A percentile compares a stretch with the other conserved stretches of the same genome.
phyloP scores from a whole-genome alignment of 768 basidiomycete genomes.

The Obba rivulosa region DNA sequence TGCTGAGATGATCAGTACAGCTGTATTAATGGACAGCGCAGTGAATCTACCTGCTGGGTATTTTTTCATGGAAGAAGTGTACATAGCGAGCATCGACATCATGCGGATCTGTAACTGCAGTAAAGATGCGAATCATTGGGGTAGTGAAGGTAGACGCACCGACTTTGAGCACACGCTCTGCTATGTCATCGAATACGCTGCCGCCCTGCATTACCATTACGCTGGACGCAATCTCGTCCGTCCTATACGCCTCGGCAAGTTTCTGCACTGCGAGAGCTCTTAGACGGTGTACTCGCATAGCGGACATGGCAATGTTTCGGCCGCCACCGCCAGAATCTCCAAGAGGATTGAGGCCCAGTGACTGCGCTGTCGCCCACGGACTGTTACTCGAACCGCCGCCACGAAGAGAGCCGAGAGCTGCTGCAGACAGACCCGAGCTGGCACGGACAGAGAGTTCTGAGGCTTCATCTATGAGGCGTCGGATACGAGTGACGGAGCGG shows the following conservation, averaged over 20 bases:
- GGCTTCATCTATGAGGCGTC: conserved; percentile 83
- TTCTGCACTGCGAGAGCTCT: conserved; percentile 82
- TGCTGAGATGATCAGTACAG: conserved; percentile 15
- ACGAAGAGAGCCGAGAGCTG: conserved; percentile 65
- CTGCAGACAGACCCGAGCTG: conserved; percentile 74
- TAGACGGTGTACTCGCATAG: conserved; percentile 76
- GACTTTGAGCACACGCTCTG: conserved; percentile 74
- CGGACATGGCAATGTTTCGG: conserved; percentile 77
- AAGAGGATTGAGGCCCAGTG: conserved; percentile 55
- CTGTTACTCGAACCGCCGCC: conserved; percentile 35
- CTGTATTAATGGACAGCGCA: conserved; percentile 4
- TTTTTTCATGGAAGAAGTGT: conserved; percentile 93
- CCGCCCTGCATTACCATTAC: conserved; percentile 96
- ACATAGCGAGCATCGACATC: conserved; percentile 83
- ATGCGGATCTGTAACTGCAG: conserved; percentile 50
- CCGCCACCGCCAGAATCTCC: conserved; percentile 51
- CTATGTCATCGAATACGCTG: conserved; percentile 89
- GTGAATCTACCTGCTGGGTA: conserved; percentile 84
- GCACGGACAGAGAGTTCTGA: conserved; percentile 86
- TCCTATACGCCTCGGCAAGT: conserved; percentile 78
- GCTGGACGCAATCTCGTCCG: conserved; percentile 87
- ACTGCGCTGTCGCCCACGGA: conserved; percentile 61
- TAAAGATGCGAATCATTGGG: background rate
- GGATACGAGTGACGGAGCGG: conserved; percentile 66
- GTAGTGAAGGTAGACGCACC: conserved; percentile 33